phyloP scores from a whole-genome alignment of 148 eudicot species.

The Rhododendron molle region DNA sequence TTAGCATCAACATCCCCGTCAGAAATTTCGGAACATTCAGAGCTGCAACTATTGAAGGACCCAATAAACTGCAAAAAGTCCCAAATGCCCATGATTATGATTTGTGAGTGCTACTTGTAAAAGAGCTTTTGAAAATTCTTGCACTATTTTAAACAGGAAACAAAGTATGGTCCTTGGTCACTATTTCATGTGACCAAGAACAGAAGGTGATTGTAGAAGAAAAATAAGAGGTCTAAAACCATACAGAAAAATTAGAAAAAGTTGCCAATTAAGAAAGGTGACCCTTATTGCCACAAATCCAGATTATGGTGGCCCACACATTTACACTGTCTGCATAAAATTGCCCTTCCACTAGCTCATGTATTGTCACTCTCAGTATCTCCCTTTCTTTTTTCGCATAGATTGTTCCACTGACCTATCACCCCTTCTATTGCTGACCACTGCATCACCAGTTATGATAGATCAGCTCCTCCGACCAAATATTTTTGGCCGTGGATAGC shows the following conservation, averaged over 20 bases:
- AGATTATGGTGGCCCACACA: neutral
- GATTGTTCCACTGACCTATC: neutral
- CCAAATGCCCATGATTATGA: neutral
- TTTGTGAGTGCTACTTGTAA: neutral
- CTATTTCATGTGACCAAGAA: neutral
- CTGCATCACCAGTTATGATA: neutral
- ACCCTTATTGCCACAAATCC: neutral
- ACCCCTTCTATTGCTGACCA: neutral
- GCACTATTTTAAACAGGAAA: neutral
- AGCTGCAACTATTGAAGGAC: slow-evolving; percentile 16
- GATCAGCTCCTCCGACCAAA: neutral
- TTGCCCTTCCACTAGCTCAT: neutral
- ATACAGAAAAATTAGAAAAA: neutral
- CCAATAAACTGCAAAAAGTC: slow-evolving; percentile 35
- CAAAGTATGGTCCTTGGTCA: neutral
- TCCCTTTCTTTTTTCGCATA: neutral
- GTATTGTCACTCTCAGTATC: neutral
- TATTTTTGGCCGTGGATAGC: neutral
- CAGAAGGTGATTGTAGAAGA: neutral
- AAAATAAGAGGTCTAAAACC: neutral
- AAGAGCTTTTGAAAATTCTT: neutral
- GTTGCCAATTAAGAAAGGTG: neutral
- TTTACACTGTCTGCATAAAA: neutral
- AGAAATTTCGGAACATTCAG: slow-evolving; percentile 15
- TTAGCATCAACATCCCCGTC: slow-evolving; percentile 35